phyloP scores from a whole-genome alignment of 495 filamentous ascomycete genomes.

The Sordaria brevicollis region DNA sequence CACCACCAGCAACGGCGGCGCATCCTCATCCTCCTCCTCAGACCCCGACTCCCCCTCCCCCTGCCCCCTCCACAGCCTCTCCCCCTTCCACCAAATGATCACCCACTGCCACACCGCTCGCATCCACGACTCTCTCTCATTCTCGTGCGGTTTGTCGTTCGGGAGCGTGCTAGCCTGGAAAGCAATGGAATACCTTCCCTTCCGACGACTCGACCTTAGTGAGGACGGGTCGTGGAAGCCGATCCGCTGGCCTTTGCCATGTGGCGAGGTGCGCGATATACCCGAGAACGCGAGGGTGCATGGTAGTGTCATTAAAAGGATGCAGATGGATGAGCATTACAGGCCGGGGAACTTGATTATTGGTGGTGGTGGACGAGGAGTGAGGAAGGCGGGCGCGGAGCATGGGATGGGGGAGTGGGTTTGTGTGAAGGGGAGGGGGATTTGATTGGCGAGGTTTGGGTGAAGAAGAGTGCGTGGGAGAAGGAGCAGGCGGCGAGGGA shows the following conservation, averaged over 20 bases:
- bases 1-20: not conserved
- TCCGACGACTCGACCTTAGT: constrained; percentile 72
- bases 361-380: constrained; percentile 67
- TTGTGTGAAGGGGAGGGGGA: constrained; percentile 51
- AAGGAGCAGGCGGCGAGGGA: not conserved
- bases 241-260: constrained; percentile 70
- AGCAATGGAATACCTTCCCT: constrained; percentile 78
- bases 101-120: constrained; percentile 47
- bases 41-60: not conserved
- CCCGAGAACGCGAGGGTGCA: constrained; percentile 62
- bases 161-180: constrained; percentile 62
- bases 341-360: constrained; percentile 74
- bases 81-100: constrained; percentile 47
- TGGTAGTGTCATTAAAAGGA: constrained; percentile 60
- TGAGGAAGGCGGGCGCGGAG: constrained; percentile 44
- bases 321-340: constrained; percentile 55
- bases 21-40: not conserved
- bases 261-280: constrained; percentile 74
- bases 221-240: constrained; percentile 69
- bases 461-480: constrained; percentile 20
- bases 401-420: constrained; percentile 68
- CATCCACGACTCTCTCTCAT: constrained; percentile 68
- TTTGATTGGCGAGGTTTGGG: constrained; percentile 53
- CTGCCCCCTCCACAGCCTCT: not conserved
- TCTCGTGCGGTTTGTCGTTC: constrained; percentile 48